Conservation (phyloP, 2,329 filamentous ascomycete genomes). For the Drechslera avenae region DNA sequence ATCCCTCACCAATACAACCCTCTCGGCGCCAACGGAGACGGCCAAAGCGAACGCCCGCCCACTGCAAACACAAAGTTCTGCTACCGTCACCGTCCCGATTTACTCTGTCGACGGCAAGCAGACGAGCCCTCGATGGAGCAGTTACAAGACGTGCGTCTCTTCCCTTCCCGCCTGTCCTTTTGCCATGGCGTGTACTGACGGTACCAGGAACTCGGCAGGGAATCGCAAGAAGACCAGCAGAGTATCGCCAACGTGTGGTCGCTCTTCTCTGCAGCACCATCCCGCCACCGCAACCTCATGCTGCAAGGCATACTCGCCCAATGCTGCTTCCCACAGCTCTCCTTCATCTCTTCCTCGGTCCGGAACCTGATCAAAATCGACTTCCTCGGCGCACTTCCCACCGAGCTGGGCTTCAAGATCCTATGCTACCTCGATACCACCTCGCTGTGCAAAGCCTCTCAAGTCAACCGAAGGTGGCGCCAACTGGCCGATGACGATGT, state of each 20-base stretch:
- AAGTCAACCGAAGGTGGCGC: constrained; percentile 89
- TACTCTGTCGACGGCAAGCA: constrained; percentile 89
- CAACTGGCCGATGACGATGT: constrained; percentile 93
- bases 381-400: constrained; percentile 85
- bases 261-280: constrained; percentile 90
- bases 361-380: constrained; percentile 97
- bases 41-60: constrained; percentile 26
- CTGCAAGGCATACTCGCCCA: constrained; percentile 94
- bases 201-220: constrained; percentile 74
- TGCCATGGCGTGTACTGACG: constrained; percentile 28
- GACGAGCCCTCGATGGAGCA: constrained; percentile 97
- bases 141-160: constrained; percentile 74
- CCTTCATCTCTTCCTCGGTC: constrained; percentile 86
- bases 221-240: constrained; percentile 86
- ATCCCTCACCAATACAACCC: constrained; percentile 89
- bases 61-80: constrained; percentile 86
- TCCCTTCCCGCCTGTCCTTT: neutral
- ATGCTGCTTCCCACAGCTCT: constrained; percentile 96
- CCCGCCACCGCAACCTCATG: constrained; percentile 94
- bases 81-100: constrained; percentile 91
- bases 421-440: constrained; percentile 90
- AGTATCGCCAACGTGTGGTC: constrained; percentile 98
- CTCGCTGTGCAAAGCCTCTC: constrained; percentile 92
- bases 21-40: constrained; percentile 60
- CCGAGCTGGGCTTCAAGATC: constrained; percentile 92